phyloP scores from a whole-genome alignment of 202 grass and related monocot genomes.

The Saccharum hybrid region DNA sequence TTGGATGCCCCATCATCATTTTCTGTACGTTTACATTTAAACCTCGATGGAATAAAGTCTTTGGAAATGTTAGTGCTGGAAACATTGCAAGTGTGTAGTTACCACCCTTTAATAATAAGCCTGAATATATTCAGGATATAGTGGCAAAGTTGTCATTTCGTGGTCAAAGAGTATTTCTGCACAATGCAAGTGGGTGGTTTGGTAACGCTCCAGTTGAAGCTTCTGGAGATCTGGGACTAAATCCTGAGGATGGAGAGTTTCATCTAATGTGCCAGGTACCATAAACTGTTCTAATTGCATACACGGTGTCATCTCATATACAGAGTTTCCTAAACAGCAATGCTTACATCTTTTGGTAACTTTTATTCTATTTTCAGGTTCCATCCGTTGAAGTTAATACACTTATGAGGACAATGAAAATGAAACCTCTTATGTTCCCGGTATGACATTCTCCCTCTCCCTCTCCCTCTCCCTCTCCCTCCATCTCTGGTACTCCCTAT shows the following conservation, averaged over 20 bases:
- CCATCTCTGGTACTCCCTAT: neutral
- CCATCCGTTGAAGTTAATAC: slow-evolving; percentile 94
- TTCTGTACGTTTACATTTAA: slow-evolving; percentile 57
- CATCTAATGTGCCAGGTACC: slow-evolving; percentile 99
- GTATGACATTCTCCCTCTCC: slow-evolving; percentile 48
- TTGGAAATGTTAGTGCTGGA: slow-evolving; percentile 32
- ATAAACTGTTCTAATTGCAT: slow-evolving; percentile 29
- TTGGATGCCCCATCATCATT: slow-evolving; percentile 86
- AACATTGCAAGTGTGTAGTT: slow-evolving; percentile 32
- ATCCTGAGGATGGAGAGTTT: slow-evolving; percentile 95
- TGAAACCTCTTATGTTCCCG: slow-evolving; percentile 90
- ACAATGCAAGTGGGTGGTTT: slow-evolving; percentile 98
- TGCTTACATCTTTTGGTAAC: slow-evolving; percentile 43
- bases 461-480: neutral
- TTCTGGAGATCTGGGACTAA: slow-evolving; percentile 95
- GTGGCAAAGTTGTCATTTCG: slow-evolving; percentile 78
- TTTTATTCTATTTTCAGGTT: slow-evolving; percentile 63
- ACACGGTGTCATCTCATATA: slow-evolving; percentile 33
- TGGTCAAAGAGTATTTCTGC: slow-evolving; percentile 98
- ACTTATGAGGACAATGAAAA: slow-evolving; percentile 94
- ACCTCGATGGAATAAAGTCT: neutral
- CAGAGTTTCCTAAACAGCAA: slow-evolving; percentile 31
- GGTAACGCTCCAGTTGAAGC: slow-evolving; percentile 93
- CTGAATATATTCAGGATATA: slow-evolving; percentile 69
- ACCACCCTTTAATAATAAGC: slow-evolving; percentile 44